A percentile compares a stretch with the other conserved stretches of the same genome.
phyloP scores from a whole-genome alignment of 139 green algal genomes.

The Asterochloris erici region DNA sequence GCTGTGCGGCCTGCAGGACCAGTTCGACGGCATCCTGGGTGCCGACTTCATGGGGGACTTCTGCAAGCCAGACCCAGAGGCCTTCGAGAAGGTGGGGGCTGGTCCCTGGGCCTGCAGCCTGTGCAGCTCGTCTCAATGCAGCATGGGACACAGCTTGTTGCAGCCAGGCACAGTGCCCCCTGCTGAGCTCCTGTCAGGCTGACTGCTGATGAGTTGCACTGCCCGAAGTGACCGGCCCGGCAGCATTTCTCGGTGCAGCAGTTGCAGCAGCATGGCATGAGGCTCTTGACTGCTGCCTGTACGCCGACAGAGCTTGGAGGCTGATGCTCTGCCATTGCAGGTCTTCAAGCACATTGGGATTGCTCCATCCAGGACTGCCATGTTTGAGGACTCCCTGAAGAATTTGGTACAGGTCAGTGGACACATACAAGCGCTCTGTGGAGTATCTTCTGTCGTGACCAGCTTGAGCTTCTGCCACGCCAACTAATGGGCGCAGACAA shows the following conservation, averaged over 20 bases:
- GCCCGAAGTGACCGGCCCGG: too few species aligned
- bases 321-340: not conserved
- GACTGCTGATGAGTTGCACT: not conserved
- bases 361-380: not conserved
- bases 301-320: not conserved
- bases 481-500: not conserved
- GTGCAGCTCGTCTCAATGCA: not conserved
- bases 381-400: constrained; percentile 24
- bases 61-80: constrained; percentile 10
- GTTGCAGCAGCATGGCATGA: not conserved
- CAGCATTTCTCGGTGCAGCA: not conserved
- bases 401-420: constrained; percentile 10
- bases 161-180: not conserved
- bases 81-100: constrained; percentile 3
- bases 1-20: constrained; percentile 1
- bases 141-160: not conserved
- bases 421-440: not conserved
- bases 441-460: not conserved
- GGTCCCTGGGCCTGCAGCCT: not conserved
- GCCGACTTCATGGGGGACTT: constrained; percentile 11
- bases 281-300: not conserved
- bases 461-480: not conserved
- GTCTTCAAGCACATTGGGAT: not conserved
- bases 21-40: constrained; percentile 13
- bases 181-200: not conserved